Percentiles rank a stretch among this genome's conserved stretches.
phyloP scores from a whole-genome alignment of 441 rosid species.

The Adansonia gregorii region DNA sequence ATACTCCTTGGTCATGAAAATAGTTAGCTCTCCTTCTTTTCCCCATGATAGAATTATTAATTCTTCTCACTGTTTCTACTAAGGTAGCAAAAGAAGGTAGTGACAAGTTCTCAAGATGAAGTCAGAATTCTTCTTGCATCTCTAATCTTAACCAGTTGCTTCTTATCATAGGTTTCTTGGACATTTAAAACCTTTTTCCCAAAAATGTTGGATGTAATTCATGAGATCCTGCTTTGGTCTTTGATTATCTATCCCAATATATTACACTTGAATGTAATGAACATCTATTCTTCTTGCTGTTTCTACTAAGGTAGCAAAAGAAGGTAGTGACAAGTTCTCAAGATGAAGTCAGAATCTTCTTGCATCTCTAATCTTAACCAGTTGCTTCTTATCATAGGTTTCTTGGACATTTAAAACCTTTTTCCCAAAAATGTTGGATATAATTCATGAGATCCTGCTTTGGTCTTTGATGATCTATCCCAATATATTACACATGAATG shows the following conservation, averaged over 20 bases:
- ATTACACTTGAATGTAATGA: background rate
- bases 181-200: background rate
- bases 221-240: background rate
- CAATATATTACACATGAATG: background rate
- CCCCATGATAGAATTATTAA: no score
- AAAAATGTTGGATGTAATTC: background rate
- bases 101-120: background rate
- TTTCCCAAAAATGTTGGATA: background rate
- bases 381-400: no score
- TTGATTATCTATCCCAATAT: background rate
- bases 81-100: background rate
- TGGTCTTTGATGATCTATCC: background rate
- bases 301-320: no score
- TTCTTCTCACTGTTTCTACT: no score
- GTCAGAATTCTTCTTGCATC: background rate
- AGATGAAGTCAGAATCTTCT: background rate
- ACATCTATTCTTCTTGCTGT: background rate
- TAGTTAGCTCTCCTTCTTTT: no score
- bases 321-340: background rate
- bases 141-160: background rate
- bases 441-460: background rate
- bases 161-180: background rate
- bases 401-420: background rate
- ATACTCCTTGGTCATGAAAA: no score
- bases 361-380: background rate